These are phyloP conservation scores for Fusarium redolens DNA, from an alignment of 2,329 filamentous ascomycete genomes.

Conservation along the genomic window DNA sequence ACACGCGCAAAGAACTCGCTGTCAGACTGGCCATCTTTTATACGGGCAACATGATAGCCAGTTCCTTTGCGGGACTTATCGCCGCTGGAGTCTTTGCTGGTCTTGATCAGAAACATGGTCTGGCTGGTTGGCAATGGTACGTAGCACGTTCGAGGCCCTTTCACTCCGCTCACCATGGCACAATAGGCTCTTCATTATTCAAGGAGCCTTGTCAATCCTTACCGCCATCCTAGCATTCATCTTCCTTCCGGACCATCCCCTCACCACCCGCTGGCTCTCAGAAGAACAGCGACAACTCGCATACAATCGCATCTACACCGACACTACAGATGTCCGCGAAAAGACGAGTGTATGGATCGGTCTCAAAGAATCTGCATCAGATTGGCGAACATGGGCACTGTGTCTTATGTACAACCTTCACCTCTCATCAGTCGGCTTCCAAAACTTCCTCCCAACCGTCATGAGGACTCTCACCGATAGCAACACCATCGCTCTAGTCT, in stretches of 20 bases:
- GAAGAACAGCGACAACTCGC: slow-evolving; percentile 55
- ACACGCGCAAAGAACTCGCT: slow-evolving; percentile 61
- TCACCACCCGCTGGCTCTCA: slow-evolving; percentile 52
- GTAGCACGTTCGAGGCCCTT: too few relatives aligned
- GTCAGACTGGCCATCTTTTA: slow-evolving; percentile 58
- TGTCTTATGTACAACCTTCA: slow-evolving; percentile 45
- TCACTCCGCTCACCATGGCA: too few relatives aligned
- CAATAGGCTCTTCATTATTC: slow-evolving; percentile 45
- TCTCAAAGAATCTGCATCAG: slow-evolving; percentile 39
- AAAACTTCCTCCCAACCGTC: slow-evolving; percentile 50
- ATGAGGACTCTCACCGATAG: slow-evolving; percentile 59
- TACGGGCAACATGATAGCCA: slow-evolving; percentile 51
- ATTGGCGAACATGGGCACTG: slow-evolving; percentile 46
- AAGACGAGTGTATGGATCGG: slow-evolving; percentile 52
- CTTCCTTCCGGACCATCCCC: slow-evolving; percentile 52
- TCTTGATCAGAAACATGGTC: slow-evolving; percentile 39
- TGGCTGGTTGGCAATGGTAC: slow-evolving; percentile 48
- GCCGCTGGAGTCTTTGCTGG: slow-evolving; percentile 55
- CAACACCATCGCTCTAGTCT: slow-evolving; percentile 58
- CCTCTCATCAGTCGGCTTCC: slow-evolving; percentile 43
- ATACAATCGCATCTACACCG: slow-evolving; percentile 51
- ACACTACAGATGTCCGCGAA: slow-evolving; percentile 44
- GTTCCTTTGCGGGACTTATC: slow-evolving; percentile 57
- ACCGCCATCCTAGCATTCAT: slow-evolving; percentile 47
- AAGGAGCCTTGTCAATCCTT: slow-evolving; percentile 43